phyloP scores from a whole-genome alignment of 345 rosid species.

The Moricandia arvensis region DNA sequence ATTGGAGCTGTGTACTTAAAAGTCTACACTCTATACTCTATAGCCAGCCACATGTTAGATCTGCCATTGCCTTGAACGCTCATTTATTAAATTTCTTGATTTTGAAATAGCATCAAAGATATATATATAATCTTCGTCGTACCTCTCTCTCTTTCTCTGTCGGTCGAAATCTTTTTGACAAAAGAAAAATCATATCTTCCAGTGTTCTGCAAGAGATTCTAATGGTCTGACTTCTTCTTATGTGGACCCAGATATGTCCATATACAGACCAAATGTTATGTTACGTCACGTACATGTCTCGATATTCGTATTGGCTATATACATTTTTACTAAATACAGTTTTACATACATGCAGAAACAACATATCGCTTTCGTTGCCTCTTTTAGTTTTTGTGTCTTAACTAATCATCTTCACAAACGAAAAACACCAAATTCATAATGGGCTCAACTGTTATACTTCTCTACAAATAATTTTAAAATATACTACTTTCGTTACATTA shows the following conservation, averaged over 20 bases:
- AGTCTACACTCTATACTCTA: neutral
- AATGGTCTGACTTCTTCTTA: slow-evolving; percentile 28
- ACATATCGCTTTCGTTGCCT: slow-evolving; percentile 17
- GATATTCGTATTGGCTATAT: slow-evolving; percentile 37
- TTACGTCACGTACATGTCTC: slow-evolving; percentile 38
- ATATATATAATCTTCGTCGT: slow-evolving; percentile 20
- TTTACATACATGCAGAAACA: neutral
- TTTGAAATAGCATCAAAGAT: neutral
- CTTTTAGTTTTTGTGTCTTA: neutral
- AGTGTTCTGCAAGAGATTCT: slow-evolving; percentile 36
- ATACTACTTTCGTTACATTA: too few species aligned
- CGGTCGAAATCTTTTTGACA: slow-evolving; percentile 28
- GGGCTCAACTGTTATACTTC: too few species aligned
- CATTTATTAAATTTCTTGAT: slow-evolving; percentile 14
- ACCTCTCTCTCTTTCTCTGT: slow-evolving; percentile 33
- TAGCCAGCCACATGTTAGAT: slow-evolving; percentile 14
- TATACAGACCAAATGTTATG: slow-evolving; percentile 37
- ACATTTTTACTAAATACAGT: neutral
- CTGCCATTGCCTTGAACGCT: slow-evolving; percentile 12
- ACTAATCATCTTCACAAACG: neutral
- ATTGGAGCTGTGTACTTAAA: neutral
- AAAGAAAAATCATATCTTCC: slow-evolving; percentile 24
- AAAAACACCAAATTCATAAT: neutral
- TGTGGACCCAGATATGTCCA: slow-evolving; percentile 34
- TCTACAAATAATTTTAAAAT: neutral